Conservation (phyloP, 768 basidiomycete species). For the Neoboletus brunneissimus region DNA sequence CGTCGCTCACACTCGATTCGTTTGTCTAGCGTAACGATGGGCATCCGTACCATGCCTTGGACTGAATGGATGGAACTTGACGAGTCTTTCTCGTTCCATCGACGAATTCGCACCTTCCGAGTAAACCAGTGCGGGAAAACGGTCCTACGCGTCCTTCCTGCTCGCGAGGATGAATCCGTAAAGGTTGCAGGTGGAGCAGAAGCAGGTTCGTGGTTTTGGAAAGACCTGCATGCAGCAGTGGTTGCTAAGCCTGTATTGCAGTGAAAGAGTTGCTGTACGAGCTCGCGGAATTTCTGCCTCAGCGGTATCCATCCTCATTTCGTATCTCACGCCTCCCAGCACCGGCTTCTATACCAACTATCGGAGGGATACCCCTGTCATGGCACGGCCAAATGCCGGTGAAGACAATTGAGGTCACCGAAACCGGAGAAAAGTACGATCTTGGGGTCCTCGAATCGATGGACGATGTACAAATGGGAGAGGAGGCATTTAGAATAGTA, state of each 20-base stretch:
- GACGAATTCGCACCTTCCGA: conserved; percentile 56
- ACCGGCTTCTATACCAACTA: conserved; percentile 12
- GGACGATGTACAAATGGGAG: conserved; percentile 31
- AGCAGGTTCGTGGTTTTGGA: conserved; percentile 25
- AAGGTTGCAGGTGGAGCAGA: conserved; percentile 30
- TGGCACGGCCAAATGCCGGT: conserved; percentile 48
- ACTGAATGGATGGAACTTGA: conserved; percentile 78
- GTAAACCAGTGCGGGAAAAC: conserved; percentile 48
- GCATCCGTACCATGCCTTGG: conserved; percentile 68
- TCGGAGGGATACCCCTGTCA: conserved; percentile 31
- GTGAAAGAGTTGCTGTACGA: conserved; percentile 69
- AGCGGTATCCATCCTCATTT: conserved; percentile 61
- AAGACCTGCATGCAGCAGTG: not conserved
- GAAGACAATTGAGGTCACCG: conserved; percentile 50
- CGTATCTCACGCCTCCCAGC: conserved; percentile 41
- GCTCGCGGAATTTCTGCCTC: conserved; percentile 64
- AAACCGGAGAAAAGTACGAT: conserved; percentile 50
- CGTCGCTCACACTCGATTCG: not conserved
- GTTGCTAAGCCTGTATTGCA: conserved; percentile 21
- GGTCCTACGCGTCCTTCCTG: conserved; percentile 47
- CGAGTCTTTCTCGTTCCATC: conserved; percentile 51
- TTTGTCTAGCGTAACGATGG: conserved; percentile 62
- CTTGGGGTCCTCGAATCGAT: conserved; percentile 40
- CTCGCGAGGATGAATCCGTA: conserved; percentile 41
- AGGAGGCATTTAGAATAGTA: conserved; percentile 60